These are phyloP conservation scores for Auricularia cornea DNA, from an alignment of 768 basidiomycete genomes.

Conservation along the genomic window DNA sequence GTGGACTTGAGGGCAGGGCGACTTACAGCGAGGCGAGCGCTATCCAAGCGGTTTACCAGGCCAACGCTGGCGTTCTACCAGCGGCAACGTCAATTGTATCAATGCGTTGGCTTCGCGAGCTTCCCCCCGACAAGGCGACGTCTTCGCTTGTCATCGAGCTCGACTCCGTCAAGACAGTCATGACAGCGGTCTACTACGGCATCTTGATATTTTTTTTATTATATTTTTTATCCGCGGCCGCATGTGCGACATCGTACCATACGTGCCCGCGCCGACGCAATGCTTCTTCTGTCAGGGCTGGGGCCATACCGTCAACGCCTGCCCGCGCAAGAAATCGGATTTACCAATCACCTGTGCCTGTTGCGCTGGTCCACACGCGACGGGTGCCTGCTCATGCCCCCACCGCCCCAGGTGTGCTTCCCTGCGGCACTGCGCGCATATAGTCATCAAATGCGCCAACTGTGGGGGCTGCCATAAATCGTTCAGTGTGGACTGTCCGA, in stretches of 20 bases:
- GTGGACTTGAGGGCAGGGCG: too few relatives aligned
- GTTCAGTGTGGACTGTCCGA: too few relatives aligned
- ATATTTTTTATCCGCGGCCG: too few relatives aligned
- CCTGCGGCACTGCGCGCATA: neutral
- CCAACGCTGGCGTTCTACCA: neutral
- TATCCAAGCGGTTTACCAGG: neutral
- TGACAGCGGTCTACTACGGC: neutral
- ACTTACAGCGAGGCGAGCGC: neutral
- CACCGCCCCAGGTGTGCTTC: neutral
- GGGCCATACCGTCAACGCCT: too few relatives aligned
- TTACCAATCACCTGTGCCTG: neutral
- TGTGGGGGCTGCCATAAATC: too few relatives aligned
- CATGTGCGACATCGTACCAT: too few relatives aligned
- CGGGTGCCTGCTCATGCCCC: neutral
- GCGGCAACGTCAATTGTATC: neutral
- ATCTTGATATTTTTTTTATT: neutral
- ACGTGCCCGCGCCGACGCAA: too few relatives aligned
- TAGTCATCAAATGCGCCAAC: neutral
- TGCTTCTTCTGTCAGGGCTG: too few relatives aligned
- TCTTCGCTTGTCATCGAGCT: neutral
- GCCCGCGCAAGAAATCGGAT: neutral
- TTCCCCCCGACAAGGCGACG: neutral
- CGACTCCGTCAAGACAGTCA: neutral
- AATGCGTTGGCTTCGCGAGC: neutral
- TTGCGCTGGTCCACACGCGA: neutral